Conservation (phyloP, 345 rosid genomes). For the Salix udensis region DNA sequence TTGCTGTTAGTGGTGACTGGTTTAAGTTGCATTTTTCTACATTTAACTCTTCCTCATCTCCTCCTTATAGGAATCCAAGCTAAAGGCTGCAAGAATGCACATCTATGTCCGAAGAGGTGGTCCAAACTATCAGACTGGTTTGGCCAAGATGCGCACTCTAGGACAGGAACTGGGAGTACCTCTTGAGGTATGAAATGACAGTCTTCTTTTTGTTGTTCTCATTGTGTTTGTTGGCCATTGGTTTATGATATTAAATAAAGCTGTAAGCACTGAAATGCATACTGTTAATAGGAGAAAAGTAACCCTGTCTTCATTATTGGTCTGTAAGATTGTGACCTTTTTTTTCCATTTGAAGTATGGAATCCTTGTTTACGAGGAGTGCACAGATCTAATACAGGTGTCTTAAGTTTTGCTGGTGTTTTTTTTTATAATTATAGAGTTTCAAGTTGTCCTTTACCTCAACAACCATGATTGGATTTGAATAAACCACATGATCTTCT, state of each 20-base stretch:
- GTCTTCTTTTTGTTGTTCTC: neutral
- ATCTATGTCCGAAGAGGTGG: slow-evolving; percentile 94
- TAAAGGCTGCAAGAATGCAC: slow-evolving; percentile 93
- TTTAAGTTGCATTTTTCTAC: neutral
- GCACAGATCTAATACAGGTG: neutral
- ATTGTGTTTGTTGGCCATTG: neutral
- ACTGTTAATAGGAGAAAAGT: neutral
- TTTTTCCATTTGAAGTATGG: neutral
- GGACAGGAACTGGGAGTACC: slow-evolving; percentile 88
- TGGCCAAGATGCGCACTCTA: slow-evolving; percentile 74
- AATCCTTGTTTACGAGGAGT: neutral
- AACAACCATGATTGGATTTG: neutral
- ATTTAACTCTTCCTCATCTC: neutral
- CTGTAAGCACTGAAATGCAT: neutral
- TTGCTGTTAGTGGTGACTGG: neutral
- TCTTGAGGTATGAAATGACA: slow-evolving; percentile 52
- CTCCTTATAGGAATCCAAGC: slow-evolving; percentile 57
- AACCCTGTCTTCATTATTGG: neutral
- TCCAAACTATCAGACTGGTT: slow-evolving; percentile 86
- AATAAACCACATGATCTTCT: neutral
- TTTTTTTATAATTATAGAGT: neutral
- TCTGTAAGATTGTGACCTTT: neutral
- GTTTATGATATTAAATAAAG: neutral
- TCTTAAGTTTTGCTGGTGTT: neutral
- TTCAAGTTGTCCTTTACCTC: neutral